Conservation (phyloP, 495 filamentous ascomycete species). For the Xylaria venustula region DNA sequence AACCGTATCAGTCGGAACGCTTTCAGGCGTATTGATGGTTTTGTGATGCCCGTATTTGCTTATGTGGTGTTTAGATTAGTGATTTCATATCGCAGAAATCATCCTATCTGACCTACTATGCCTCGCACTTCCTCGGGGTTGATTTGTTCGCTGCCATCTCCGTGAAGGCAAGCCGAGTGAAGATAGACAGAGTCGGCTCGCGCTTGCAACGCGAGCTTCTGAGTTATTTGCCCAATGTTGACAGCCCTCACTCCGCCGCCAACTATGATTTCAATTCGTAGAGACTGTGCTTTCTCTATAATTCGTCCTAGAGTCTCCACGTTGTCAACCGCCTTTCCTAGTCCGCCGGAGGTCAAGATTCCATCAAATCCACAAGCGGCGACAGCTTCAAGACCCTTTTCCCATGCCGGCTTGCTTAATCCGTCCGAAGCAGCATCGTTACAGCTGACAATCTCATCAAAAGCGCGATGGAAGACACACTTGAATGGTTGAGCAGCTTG, state of each 20-base stretch:
- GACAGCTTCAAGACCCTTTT: conserved; percentile 24
- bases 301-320: conserved; percentile 25
- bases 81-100: neutral
- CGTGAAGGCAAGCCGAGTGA: conserved; percentile 34
- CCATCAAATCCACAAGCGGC: conserved; percentile 33
- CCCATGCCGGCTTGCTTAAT: conserved; percentile 9
- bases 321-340: conserved; percentile 32
- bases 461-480: conserved; percentile 42
- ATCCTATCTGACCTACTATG: conserved; percentile 19
- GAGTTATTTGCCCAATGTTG: conserved; percentile 25
- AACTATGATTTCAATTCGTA: conserved; percentile 35
- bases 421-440: conserved; percentile 1
- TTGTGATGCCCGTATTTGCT: neutral
- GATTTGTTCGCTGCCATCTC: conserved; percentile 7
- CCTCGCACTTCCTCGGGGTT: conserved; percentile 22
- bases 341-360: conserved; percentile 42
- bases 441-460: conserved; percentile 36
- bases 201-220: conserved; percentile 13
- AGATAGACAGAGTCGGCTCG: conserved; percentile 16
- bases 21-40: no score
- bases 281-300: conserved; percentile 13
- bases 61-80: neutral
- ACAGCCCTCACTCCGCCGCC: conserved; percentile 40
- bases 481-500: conserved; percentile 23
- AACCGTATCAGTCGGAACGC: no score